These are phyloP conservation scores for Mortierella sp. DNA, from an alignment of 371 early-diverging fungal species.

Conservation along the genomic window DNA sequence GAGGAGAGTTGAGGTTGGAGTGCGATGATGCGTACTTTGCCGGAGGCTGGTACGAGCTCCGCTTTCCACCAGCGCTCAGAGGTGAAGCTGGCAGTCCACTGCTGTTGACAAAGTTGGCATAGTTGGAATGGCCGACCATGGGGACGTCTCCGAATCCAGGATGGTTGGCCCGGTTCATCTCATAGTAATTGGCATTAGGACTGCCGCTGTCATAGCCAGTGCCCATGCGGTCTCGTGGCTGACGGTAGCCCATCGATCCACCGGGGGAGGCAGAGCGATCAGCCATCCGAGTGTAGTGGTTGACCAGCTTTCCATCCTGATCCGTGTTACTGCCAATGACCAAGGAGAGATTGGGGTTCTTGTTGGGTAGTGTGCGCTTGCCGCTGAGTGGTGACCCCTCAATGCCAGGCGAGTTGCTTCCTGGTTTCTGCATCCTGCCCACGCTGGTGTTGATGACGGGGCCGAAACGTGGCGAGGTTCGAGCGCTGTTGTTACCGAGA, in stretches of 20 bases:
- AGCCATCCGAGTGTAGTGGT: slow-evolving; percentile 33
- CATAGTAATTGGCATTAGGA: slow-evolving; percentile 39
- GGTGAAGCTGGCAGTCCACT: slow-evolving; percentile 47
- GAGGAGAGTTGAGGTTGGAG: slow-evolving; percentile 43
- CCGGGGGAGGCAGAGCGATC: slow-evolving; percentile 50
- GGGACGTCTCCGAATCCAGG: slow-evolving; percentile 43
- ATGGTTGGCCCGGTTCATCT: slow-evolving; percentile 35
- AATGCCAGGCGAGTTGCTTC: slow-evolving; percentile 34
- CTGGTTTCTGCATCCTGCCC: slow-evolving; percentile 35
- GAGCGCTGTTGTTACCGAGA: slow-evolving; percentile 39
- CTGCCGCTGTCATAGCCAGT: slow-evolving; percentile 35
- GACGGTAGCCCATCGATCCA: slow-evolving; percentile 30
- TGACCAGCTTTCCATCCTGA: slow-evolving; percentile 49
- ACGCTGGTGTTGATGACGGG: slow-evolving; percentile 43
- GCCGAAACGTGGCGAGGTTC: slow-evolving; percentile 48
- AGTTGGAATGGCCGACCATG: slow-evolving; percentile 19
- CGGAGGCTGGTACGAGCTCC: slow-evolving; percentile 50
- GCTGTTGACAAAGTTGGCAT: slow-evolving; percentile 21
- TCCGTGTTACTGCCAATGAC: slow-evolving; percentile 54
- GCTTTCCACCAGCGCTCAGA: slow-evolving; percentile 45
- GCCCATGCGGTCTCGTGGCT: slow-evolving; percentile 24
- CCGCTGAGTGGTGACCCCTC: slow-evolving; percentile 46
- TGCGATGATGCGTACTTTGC: slow-evolving; percentile 46
- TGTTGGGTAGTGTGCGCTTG: slow-evolving; percentile 35
- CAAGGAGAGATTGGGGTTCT: slow-evolving; percentile 43